These are phyloP conservation scores for Grosmannia serpens DNA, from an alignment of 2,329 filamentous ascomycete genomes.

Conservation along the genomic window DNA sequence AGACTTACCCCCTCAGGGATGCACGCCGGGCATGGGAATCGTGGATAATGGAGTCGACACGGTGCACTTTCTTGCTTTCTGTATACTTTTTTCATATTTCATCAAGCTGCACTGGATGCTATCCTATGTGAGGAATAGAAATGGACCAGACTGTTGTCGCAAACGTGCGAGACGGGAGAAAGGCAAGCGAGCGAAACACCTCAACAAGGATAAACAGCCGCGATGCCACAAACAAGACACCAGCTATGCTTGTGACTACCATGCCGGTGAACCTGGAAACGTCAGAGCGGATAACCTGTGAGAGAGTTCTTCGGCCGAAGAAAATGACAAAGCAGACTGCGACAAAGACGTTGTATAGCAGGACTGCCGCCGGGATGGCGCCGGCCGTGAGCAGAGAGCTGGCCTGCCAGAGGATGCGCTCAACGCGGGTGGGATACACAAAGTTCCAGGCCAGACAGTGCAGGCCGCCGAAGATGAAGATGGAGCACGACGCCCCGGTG, in stretches of 20 bases:
- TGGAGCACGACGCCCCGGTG: neutral
- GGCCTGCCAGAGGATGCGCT: slow-evolving; percentile 9
- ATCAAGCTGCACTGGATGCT: neutral
- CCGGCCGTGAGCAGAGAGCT: slow-evolving; percentile 1
- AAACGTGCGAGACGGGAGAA: neutral
- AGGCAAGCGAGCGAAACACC: slow-evolving; percentile 4
- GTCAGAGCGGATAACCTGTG: too few species aligned
- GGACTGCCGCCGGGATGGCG: neutral
- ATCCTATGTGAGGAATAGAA: slow-evolving; percentile 1
- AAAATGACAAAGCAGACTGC: neutral
- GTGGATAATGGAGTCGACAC: too few species aligned
- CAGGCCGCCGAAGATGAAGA: slow-evolving; percentile 6
- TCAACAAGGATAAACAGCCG: slow-evolving; percentile 3
- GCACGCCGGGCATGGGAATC: too few species aligned
- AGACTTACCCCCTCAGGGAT: too few species aligned
- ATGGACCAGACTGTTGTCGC: neutral
- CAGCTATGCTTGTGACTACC: too few species aligned
- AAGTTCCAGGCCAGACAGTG: slow-evolving; percentile 18
- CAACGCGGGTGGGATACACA: slow-evolving; percentile 14
- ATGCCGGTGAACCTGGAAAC: too few species aligned
- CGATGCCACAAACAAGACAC: neutral
- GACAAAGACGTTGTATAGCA: neutral
- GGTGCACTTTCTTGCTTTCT: too few species aligned
- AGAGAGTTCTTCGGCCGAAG: neutral
- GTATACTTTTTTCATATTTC: neutral